phyloP scores from a whole-genome alignment of 2,329 filamentous ascomycete species.

The Xylaria sp. region DNA sequence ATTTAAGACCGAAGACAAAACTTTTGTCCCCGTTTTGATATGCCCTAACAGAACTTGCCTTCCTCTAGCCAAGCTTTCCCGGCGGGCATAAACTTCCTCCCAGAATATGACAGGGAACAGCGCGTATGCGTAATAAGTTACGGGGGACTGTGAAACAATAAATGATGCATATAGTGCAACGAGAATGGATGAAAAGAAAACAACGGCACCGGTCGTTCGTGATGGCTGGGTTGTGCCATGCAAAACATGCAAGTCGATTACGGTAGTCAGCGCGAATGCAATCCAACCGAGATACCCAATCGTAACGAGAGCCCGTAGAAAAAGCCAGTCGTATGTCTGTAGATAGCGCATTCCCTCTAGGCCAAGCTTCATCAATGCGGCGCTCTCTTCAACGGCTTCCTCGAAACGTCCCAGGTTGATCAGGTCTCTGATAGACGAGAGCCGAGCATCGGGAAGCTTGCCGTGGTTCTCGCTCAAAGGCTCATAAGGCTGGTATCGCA shows the following conservation, averaged over 20 bases:
- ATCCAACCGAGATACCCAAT: constrained; percentile 95
- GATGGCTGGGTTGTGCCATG: constrained; percentile 69
- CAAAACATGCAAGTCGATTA: constrained; percentile 86
- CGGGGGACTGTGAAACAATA: constrained; percentile 76
- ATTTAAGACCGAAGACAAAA: constrained; percentile 67
- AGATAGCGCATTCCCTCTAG: constrained; percentile 88
- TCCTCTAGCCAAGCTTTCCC: constrained; percentile 71
- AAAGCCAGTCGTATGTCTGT: constrained; percentile 98
- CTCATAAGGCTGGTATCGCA: constrained; percentile 78
- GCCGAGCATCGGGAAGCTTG: constrained; percentile 68
- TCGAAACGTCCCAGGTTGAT: constrained; percentile 72
- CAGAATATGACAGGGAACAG: constrained; percentile 95
- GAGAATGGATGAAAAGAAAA: constrained; percentile 78
- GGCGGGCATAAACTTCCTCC: constrained; percentile 88
- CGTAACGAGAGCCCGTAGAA: constrained; percentile 86
- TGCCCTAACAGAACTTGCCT: constrained; percentile 71
- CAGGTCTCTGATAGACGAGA: constrained; percentile 69
- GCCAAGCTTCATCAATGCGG: constrained; percentile 75
- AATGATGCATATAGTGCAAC: constrained; percentile 79
- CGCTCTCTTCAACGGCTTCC: constrained; percentile 79
- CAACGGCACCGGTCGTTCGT: constrained; percentile 62
- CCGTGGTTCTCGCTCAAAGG: constrained; percentile 67
- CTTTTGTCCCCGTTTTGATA: constrained; percentile 63
- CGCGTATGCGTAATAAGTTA: constrained; percentile 88
- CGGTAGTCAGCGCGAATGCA: constrained; percentile 85